These are phyloP conservation scores for Sarocladiaceae sp. DNA, from an alignment of 2,329 filamentous ascomycete genomes.

Conservation along the genomic window DNA sequence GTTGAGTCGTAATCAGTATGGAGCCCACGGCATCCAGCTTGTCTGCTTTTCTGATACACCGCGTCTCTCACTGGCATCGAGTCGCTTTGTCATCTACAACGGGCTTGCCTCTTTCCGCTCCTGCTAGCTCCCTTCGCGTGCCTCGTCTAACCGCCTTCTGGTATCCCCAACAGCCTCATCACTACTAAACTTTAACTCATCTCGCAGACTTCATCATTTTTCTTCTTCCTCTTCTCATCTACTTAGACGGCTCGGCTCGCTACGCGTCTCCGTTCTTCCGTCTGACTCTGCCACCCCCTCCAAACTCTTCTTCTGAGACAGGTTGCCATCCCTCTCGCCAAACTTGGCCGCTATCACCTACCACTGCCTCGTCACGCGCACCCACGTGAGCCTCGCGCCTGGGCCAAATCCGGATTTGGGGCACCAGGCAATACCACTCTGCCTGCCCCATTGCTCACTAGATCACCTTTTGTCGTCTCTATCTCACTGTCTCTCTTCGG, in stretches of 20 bases:
- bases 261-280: conserved; percentile 5
- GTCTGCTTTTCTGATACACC: neutral
- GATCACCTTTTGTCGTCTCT: too few relatives aligned
- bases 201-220: neutral
- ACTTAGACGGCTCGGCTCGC: neutral
- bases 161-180: too few relatives aligned
- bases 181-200: neutral
- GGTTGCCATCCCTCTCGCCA: conserved; percentile 4
- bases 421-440: too few relatives aligned
- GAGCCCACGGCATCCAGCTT: neutral
- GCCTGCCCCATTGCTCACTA: too few relatives aligned
- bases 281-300: neutral
- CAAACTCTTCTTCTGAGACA: conserved; percentile 3
- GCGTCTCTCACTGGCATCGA: neutral
- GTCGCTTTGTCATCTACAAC: neutral
- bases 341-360: neutral
- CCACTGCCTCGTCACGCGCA: conserved; percentile 5
- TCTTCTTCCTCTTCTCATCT: neutral
- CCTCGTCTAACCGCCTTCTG: too few relatives aligned
- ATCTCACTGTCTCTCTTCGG: too few relatives aligned
- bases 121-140: too few relatives aligned
- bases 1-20: too few relatives aligned
- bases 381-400: conserved; percentile 2
- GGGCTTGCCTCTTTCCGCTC: too few relatives aligned
- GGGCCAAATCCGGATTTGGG: conserved; percentile 5